Evolutionary conservation across 345 rosid species (phyloP), one percentile per base, ranked within the genome.

Genomic region (Populus ilicifolia): DNA sequence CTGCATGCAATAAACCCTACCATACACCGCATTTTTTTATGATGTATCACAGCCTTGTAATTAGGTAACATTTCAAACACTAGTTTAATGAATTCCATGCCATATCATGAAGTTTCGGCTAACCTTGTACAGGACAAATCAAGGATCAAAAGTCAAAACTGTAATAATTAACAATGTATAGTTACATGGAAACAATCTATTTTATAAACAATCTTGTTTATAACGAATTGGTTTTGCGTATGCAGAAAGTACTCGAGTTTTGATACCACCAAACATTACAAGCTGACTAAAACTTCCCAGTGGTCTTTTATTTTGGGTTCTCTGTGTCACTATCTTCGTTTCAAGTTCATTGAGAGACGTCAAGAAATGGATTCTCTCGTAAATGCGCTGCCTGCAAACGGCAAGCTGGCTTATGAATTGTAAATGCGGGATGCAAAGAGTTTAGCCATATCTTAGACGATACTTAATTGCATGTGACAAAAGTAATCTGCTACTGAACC

Each of bases 151-250:
- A 74, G 43, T 63, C 29, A 64, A 10, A 41, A 41, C 44, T 8
- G 0, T 2, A 10, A 41, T 2, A 10, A 41, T 41, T 41, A 41
- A 41, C 44, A 2, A 9, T 10, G 13, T 41, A 3, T 41, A 10
- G 44, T 2, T 41, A 10, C 3, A 18, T 63, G 71, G 64, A 59
- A 56, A 4, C 25, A 17, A 66, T 71, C 43, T 38, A 52, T 71
- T 18, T 16, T 6, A 27, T n/a, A n/a, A n/a, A n/a, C n/a, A n/a
- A n/a, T 74, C 77, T 63, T 43, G 70, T 43, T 63, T 7, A 17
- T 64, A 39, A 46, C 77, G 39, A 43, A 39, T 41, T 74, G 50
- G 50, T 74, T 62, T 67, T 67, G 76, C 38, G 39, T 14, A 43
- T 27, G n/a, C 30, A 10, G 38, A 29, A 21, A 39, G 27, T 62